Evolutionary conservation across 768 basidiomycete genomes (phyloP).

Genomic region (Kondoa subrosea): DNA sequence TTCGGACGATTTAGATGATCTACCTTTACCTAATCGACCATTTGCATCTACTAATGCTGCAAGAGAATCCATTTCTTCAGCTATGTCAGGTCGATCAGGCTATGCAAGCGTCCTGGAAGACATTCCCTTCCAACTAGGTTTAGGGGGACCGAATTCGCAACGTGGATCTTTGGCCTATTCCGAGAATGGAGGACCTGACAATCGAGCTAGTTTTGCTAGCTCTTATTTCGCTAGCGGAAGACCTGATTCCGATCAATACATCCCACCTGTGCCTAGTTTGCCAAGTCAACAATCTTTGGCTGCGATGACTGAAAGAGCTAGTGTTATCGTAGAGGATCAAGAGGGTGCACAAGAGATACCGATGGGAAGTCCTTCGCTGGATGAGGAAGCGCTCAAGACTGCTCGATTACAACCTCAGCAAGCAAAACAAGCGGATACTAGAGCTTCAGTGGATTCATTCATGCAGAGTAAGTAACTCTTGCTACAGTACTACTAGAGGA

Average conservation of each 20-base stretch:
- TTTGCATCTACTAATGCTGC: neutral
- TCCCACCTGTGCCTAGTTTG: neutral
- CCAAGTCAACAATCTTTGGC: neutral
- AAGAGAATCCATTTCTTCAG: conserved; percentile 2
- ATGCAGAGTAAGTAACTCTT: neutral
- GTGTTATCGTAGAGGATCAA: neutral
- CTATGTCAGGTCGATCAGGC: conserved; percentile 22
- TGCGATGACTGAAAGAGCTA: neutral
- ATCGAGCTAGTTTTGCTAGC: conserved; percentile 2
- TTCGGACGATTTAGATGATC: conserved; percentile 19
- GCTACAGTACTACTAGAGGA: neutral
- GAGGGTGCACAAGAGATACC: neutral
- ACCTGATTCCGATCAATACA: neutral
- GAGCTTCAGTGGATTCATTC: conserved; percentile 7
- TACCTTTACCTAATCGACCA: conserved; percentile 25
- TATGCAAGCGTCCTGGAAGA: conserved; percentile 24
- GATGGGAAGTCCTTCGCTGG: neutral
- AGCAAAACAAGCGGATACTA: neutral
- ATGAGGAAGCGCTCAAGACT: neutral
- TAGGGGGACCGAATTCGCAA: conserved; percentile 9
- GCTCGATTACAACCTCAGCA: neutral
- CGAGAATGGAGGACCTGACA: conserved; percentile 6
- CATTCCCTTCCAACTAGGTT: conserved; percentile 27
- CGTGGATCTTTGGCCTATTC: conserved; percentile 11
- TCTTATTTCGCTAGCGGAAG: neutral